Conservation (phyloP, 805 yeast species). For the Yarrowia deformans region DNA sequence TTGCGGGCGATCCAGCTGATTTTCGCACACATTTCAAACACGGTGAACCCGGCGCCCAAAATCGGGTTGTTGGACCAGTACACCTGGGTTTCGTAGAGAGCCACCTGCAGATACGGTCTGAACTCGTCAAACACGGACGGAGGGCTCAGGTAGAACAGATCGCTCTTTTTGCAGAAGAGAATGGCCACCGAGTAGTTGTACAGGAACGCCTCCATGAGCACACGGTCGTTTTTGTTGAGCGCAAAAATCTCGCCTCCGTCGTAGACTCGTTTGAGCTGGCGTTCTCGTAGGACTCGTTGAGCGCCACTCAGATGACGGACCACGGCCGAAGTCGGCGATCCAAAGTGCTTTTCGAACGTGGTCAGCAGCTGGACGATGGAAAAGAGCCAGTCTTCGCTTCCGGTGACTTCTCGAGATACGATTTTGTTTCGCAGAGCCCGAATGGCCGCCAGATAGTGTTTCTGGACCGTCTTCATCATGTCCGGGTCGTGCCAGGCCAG, state of each 20-base stretch:
- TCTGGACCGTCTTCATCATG: conserved; percentile 28
- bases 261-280: conserved; percentile 21
- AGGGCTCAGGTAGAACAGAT: conserved; percentile 1
- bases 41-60: conserved; percentile 23
- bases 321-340: conserved; percentile 14
- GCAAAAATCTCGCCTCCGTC: conserved; percentile 35
- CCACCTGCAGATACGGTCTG: conserved; percentile 22
- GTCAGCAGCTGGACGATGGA: conserved; percentile 22
- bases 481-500: conserved; percentile 27
- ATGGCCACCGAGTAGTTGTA: conserved; percentile 37
- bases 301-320: conserved; percentile 29
- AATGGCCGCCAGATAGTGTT: conserved; percentile 21
- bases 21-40: conserved; percentile 34
- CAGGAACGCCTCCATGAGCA: conserved; percentile 29
- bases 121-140: conserved; percentile 31
- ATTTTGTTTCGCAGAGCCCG: conserved; percentile 20
- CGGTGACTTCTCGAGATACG: conserved; percentile 8
- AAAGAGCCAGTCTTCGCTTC: conserved; percentile 28
- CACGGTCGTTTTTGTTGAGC: conserved; percentile 34
- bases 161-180: conserved; percentile 15
- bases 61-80: conserved; percentile 34
- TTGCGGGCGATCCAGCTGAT: conserved; percentile 27
- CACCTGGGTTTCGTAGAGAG: conserved; percentile 23
- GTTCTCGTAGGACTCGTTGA: conserved; percentile 10
- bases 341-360: conserved; percentile 29